A percentile compares a stretch with the other conserved stretches of the same genome.
Conservation (phyloP, 495 filamentous ascomycete genomes). For the Penicillium coprophilum region DNA sequence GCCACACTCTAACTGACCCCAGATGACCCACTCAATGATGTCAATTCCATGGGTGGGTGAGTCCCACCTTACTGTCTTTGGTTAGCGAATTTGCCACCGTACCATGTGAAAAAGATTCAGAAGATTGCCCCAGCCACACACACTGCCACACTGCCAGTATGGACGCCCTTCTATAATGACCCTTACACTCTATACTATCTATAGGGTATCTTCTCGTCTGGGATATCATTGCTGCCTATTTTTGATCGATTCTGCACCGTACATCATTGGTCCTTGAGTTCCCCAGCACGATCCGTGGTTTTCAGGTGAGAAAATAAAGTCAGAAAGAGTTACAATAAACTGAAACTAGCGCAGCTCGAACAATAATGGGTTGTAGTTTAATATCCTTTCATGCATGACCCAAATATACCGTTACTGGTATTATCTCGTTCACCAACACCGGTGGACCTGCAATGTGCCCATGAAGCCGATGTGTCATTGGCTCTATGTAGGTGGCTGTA, state of each 20-base stretch:
- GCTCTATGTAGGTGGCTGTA: not conserved
- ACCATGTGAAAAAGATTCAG: slow-evolving; percentile 10
- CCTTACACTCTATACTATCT: slow-evolving; percentile 2
- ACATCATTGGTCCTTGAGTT: too few relatives aligned
- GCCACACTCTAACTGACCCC: slow-evolving; percentile 15
- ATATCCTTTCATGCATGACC: not conserved
- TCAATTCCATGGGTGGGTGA: not conserved
- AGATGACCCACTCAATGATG: slow-evolving; percentile 4
- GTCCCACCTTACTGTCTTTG: not conserved
- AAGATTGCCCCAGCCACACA: slow-evolving; percentile 16
- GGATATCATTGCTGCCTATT: not conserved
- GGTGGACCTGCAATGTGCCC: not conserved
- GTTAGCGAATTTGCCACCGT: slow-evolving; percentile 9
- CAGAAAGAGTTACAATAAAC: not conserved
- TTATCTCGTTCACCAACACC: not conserved
- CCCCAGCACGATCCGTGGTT: too few relatives aligned
- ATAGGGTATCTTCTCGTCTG: not conserved
- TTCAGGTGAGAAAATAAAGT: slow-evolving; percentile 1
- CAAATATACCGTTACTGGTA: not conserved
- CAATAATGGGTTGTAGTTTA: too few relatives aligned
- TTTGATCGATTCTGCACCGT: too few relatives aligned
- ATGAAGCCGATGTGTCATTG: not conserved
- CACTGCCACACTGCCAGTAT: not conserved
- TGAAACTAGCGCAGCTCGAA: slow-evolving; percentile 1
- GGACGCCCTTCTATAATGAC: not conserved